phyloP scores from a whole-genome alignment of 176 grass and related monocot genomes.

The Musa schizocarpa region DNA sequence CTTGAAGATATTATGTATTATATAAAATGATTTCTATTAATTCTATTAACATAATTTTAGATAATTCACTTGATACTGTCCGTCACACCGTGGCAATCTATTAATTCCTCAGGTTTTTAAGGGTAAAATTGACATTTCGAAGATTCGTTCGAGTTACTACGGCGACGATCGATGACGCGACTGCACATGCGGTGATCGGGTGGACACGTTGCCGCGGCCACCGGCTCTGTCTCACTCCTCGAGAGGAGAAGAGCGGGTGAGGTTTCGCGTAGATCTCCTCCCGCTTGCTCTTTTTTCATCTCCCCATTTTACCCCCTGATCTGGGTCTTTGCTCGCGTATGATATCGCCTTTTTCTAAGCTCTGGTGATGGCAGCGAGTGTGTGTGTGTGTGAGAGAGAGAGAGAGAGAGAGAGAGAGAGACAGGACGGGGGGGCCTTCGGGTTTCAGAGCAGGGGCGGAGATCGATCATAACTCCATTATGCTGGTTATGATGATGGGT shows the following conservation, averaged over 20 bases:
- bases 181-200: not conserved
- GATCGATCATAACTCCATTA: conserved; percentile 10
- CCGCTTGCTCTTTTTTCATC: not conserved
- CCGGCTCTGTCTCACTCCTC: not conserved
- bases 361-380: not conserved
- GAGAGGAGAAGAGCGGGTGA: too few species aligned
- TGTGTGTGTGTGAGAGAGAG: not conserved
- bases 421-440: not conserved
- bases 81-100: too few species aligned
- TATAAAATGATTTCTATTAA: too few species aligned
- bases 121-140: too few species aligned
- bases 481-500: conserved; percentile 14
- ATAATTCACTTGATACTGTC: too few species aligned
- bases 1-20: too few species aligned
- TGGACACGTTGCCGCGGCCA: not conserved
- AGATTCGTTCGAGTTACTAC: not conserved
- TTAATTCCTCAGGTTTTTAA: too few species aligned
- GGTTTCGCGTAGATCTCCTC: too few species aligned
- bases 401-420: not conserved
- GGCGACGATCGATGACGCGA: not conserved
- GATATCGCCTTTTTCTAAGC: conserved; percentile 3
- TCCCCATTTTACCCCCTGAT: not conserved
- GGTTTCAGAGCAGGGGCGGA: conserved; percentile 1
- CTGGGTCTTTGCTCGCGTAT: not conserved
- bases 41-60: too few species aligned